Evolutionary conservation across 257 asterid genomes (phyloP).

Genomic region (Solanum virginianum): DNA sequence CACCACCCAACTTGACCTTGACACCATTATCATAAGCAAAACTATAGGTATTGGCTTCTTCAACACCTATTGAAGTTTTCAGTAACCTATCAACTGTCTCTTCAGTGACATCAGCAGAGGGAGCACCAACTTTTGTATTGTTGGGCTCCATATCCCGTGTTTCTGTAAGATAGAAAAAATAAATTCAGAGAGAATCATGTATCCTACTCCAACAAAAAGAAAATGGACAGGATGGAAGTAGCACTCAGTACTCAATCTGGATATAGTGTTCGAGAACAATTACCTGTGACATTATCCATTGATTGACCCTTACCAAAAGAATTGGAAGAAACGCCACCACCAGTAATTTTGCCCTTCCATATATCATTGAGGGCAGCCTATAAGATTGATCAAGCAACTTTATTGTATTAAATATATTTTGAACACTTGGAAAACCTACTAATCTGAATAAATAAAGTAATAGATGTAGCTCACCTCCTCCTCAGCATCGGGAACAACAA

Average conservation of each 20-base stretch:
- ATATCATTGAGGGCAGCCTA: conserved; percentile 65
- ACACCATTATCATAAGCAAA: conserved; percentile 17
- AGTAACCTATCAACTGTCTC: conserved; percentile 24
- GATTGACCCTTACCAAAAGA: conserved; percentile 46
- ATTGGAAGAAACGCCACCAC: conserved; percentile 55
- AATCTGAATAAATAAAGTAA: neutral
- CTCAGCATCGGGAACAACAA: conserved; percentile 72
- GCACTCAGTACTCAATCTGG: neutral
- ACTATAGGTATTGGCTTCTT: conserved; percentile 20
- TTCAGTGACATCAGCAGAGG: conserved; percentile 20
- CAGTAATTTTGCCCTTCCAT: conserved; percentile 58
- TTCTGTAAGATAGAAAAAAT: conserved; percentile 13
- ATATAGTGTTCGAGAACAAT: neutral
- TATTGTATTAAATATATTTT: neutral
- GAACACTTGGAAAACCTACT: neutral
- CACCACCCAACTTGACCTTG: conserved; percentile 21
- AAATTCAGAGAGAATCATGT: neutral
- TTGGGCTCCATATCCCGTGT: conserved; percentile 28
- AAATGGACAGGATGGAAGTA: neutral
- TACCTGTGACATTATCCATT: conserved; percentile 54
- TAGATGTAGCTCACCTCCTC: conserved; percentile 51
- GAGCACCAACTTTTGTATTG: conserved; percentile 20
- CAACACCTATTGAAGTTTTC: conserved; percentile 12
- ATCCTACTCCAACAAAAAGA: neutral
- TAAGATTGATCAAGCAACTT: conserved; percentile 1